Base-by-base conservation (phyloP, 2,329 filamentous ascomycete species). In the Celoporthe dispersa region DNA sequence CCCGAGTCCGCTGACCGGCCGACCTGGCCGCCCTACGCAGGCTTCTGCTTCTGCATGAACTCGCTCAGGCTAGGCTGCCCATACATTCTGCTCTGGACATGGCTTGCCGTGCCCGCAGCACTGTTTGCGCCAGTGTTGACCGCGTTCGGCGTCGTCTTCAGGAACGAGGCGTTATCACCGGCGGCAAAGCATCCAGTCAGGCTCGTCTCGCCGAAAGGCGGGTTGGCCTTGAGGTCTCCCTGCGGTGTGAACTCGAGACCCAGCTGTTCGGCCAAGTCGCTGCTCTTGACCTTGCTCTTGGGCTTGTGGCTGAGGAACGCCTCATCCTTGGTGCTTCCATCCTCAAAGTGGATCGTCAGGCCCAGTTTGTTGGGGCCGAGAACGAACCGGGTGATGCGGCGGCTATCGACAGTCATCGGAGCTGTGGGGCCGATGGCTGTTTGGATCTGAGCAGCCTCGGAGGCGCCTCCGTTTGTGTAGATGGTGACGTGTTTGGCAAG, bases 221-320 rank as follows among this genome's bases (percentile, higher is more conserved):
- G 41, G 11, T 8, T 67, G 1, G n/a, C 64, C 63, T 66, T 61
- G 33, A 69, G 61, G 12, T 28, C 48, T 6, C 41, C 57, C 25
- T 37, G 25, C n/a, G 68, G 63, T 3, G 68, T 55, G 1, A 66
- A 1, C 48, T 66, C 62, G 4, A 69, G 63, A 7, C 68, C 68
- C 1, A 69, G 64, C 19, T 66, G 68, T n/a, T 44, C 11, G 7
- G 57, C 41, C 33, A 69, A 48, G n/a, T 11, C 19, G 6, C 68
- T 63, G 35, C 41, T 65, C 33, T 37, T 44, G 9, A 67, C 63
- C 7, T 51, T 28, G 1, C n/a, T 67, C 41, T 66, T 61, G 22
- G 68, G 68, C 63, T 65, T 61, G 57, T 69, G 68, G 19, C 35
- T 44, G 9, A 69, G 64, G 25, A 69, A 67, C 5, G 61, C 64